A percentile compares a stretch with the other conserved stretches of the same genome.
Conservation (phyloP, 345 rosid species). For the Salix udensis region DNA sequence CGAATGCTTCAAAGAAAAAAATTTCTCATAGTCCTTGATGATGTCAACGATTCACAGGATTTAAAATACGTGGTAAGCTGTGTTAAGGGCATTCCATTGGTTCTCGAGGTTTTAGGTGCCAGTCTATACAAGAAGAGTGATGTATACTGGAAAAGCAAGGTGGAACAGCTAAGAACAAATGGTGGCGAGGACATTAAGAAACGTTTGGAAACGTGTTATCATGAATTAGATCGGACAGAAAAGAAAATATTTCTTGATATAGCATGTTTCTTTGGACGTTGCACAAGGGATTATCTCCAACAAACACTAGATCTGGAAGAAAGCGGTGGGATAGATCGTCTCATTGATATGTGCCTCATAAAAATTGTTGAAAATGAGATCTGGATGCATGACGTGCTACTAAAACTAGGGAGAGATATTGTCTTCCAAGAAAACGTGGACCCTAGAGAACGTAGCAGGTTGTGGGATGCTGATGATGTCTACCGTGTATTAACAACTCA, state of each 20-base stretch:
- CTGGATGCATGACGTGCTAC: constrained; percentile 2
- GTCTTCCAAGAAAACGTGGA: neutral
- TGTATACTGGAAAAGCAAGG: neutral
- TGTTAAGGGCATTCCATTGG: constrained; percentile 9
- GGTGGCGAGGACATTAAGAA: neutral
- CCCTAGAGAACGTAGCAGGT: neutral
- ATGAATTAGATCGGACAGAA: constrained; percentile 1
- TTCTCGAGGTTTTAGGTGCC: constrained; percentile 1
- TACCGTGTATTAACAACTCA: too few species aligned
- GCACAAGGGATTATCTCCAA: neutral
- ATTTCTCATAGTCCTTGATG: constrained; percentile 1
- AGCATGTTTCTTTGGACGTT: constrained; percentile 7
- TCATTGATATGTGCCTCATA: constrained; percentile 2
- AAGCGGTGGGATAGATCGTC: neutral
- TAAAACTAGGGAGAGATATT: neutral
- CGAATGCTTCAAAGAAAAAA: neutral
- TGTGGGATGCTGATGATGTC: too few species aligned
- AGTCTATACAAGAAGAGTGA: neutral
- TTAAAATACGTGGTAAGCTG: neutral
- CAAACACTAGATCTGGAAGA: neutral
- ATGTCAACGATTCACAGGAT: neutral
- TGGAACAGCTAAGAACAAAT: neutral
- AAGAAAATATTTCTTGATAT: constrained; percentile 10
- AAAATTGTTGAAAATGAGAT: neutral
- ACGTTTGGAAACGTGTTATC: neutral